A percentile compares a stretch with the other conserved stretches of the same genome.
phyloP scores from a whole-genome alignment of 2,329 filamentous ascomycete genomes.

The Fusarium brevicatenulatum region DNA sequence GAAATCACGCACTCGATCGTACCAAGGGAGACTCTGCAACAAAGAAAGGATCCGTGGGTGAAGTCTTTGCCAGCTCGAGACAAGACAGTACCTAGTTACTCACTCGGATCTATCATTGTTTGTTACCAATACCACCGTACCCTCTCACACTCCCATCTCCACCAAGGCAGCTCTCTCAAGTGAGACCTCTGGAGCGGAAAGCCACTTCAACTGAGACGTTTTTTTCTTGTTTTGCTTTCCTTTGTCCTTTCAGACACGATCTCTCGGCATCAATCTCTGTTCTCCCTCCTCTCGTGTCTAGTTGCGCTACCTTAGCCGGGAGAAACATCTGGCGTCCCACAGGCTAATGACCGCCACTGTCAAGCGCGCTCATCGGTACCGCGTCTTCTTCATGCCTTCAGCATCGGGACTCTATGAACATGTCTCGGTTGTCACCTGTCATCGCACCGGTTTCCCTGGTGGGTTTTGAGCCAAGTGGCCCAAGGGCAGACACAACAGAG shows the following conservation, averaged over 20 bases:
- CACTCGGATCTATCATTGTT: neutral
- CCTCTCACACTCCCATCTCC: constrained; percentile 23
- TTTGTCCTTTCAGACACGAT: constrained; percentile 29
- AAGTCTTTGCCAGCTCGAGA: constrained; percentile 5
- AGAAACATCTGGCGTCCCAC: constrained; percentile 12
- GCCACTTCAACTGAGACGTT: constrained; percentile 27
- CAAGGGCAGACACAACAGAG: constrained; percentile 17
- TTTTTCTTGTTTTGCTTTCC: neutral
- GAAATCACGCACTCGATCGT: neutral
- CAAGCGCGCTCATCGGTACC: constrained; percentile 5
- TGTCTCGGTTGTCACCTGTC: constrained; percentile 32
- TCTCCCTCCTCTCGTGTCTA: constrained; percentile 16
- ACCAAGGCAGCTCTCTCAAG: constrained; percentile 1
- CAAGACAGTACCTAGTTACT: neutral
- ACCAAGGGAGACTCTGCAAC: constrained; percentile 16
- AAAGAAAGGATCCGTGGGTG: neutral
- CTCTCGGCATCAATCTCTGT: constrained; percentile 25
- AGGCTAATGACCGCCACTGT: neutral
- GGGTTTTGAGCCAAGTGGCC: neutral
- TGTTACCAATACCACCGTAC: neutral
- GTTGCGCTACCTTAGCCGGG: constrained; percentile 12
- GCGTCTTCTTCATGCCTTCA: neutral
- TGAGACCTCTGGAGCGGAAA: constrained; percentile 23
- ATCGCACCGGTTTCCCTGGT: constrained; percentile 9
- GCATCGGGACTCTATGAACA: constrained; percentile 2